Base-by-base conservation (phyloP, 345 rosid genomes). In the Dipteronia sinensis region DNA sequence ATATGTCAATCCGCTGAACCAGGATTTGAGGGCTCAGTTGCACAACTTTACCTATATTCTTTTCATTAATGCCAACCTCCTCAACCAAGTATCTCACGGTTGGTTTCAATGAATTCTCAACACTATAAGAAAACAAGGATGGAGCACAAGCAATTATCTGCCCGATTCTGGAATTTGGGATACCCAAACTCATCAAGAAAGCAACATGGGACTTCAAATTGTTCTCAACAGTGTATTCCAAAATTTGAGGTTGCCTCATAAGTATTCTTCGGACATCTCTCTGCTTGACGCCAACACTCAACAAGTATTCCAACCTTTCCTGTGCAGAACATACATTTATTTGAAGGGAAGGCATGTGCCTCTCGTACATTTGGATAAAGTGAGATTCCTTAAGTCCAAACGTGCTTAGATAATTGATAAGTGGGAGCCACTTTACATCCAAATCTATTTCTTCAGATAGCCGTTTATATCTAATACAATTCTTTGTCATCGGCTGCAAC, bases 11-110 rank as follows among this genome's bases (percentile, higher is more conserved):
- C 73, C 97, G 87, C 87, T 96, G 99, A 81, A 94, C 90, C 75
- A 96, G 91, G 85, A 96, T 91, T 81, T 94, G 98, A 70, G 98
- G 99, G 82, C 99, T 96, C 76, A 96, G 87, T 77, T 88, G 94
- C 86, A 96, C 95, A 38, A 96, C 98, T 84, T 96, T 96, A 15
- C 98, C 90, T 59, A 94, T 74, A 78, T 78, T 87, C 65, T 86
- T 88, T 78, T 91, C 96, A 51, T 90, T 83, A 47, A 96, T 96
- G 62, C 97, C 99, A 68, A 96, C 95, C 88, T 92, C 98, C 85
- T 96, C 98, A n/a, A 96, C 89, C 87, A 96, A 78, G 83, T 94
- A 94, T 83, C 99, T 88, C 63, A 94, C 90, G 0, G 97, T 96
- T 31, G 99, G 98, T 78, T 91, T 96, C 80, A 96, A 71, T 31